phyloP scores from a whole-genome alignment of 2,329 filamentous ascomycete species.

The Reticulascus tulasneorum region DNA sequence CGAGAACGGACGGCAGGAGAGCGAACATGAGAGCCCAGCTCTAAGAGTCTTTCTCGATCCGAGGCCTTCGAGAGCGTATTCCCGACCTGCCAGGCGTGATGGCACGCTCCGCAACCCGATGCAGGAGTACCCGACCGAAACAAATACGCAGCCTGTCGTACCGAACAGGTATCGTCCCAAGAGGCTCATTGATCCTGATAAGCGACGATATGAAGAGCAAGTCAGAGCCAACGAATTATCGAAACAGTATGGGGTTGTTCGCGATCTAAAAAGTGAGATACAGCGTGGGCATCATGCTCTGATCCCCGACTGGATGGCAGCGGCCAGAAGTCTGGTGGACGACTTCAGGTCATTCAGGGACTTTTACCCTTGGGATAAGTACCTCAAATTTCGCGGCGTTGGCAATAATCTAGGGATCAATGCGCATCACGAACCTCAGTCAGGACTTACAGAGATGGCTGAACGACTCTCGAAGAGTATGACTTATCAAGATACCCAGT shows the following conservation, averaged over 20 bases:
- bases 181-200: conserved; percentile 39
- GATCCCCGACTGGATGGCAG: conserved; percentile 52
- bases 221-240: conserved; percentile 33
- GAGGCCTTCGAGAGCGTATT: conserved; percentile 1
- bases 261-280: conserved; percentile 36
- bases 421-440: conserved; percentile 10
- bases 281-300: conserved; percentile 39
- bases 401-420: conserved; percentile 14
- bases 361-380: conserved; percentile 65
- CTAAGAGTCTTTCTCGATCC: neutral
- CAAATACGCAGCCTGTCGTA: conserved; percentile 23
- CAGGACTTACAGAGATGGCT: conserved; percentile 39
- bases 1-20: conserved; percentile 23
- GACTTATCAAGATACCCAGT: conserved; percentile 18
- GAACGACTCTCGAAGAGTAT: conserved; percentile 51
- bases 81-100: neutral
- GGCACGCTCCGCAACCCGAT: neutral
- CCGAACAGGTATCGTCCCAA: conserved; percentile 42
- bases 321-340: conserved; percentile 55
- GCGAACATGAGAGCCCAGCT: neutral
- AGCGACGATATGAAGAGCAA: conserved; percentile 40
- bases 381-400: conserved; percentile 52
- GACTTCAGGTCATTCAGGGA: conserved; percentile 61
- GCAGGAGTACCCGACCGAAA: neutral
- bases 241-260: conserved; percentile 40